Percentiles rank a stretch among this genome's conserved stretches.
Evolutionary conservation across 495 filamentous ascomycete genomes (phyloP).

Genomic region (Cercophora scortea): DNA sequence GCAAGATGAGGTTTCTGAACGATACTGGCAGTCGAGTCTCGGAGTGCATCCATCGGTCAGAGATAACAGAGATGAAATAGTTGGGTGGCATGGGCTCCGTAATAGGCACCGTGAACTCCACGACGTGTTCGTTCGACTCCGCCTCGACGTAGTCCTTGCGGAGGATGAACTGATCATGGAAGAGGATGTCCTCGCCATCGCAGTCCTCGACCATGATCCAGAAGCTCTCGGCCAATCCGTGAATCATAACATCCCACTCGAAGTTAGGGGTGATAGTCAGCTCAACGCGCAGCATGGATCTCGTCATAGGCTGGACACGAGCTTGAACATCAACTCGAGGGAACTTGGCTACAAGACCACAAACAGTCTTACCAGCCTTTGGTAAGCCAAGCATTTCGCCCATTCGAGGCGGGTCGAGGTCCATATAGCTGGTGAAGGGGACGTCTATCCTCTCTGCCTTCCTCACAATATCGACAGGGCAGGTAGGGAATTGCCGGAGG

Average conservation of each 20-base stretch:
- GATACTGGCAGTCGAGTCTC: slow-evolving; percentile 90
- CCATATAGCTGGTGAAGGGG: slow-evolving; percentile 88
- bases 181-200: slow-evolving; percentile 93
- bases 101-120: slow-evolving; percentile 95
- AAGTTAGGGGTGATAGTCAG: slow-evolving; percentile 92
- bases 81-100: slow-evolving; percentile 97
- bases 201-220: slow-evolving; percentile 98
- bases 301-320: slow-evolving; percentile 87
- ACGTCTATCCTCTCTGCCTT: slow-evolving; percentile 95
- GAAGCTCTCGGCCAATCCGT: slow-evolving; percentile 83
- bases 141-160: slow-evolving; percentile 75
- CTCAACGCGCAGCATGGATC: slow-evolving; percentile 92
- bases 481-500: slow-evolving; percentile 78
- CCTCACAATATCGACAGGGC: slow-evolving; percentile 74
- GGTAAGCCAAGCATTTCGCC: slow-evolving; percentile 89
- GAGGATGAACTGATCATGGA: slow-evolving; percentile 90
- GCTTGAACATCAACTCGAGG: slow-evolving; percentile 87
- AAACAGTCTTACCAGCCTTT: slow-evolving; percentile 80
- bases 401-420: slow-evolving; percentile 94
- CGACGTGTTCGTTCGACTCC: slow-evolving; percentile 84
- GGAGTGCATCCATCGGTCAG: slow-evolving; percentile 96
- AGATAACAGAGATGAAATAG: slow-evolving; percentile 92
- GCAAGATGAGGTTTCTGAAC: slow-evolving; percentile 88
- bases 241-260: slow-evolving; percentile 86
- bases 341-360: slow-evolving; percentile 82